Evolutionary conservation across 768 basidiomycete genomes (phyloP).

Genomic region (Collybia mongolica): DNA sequence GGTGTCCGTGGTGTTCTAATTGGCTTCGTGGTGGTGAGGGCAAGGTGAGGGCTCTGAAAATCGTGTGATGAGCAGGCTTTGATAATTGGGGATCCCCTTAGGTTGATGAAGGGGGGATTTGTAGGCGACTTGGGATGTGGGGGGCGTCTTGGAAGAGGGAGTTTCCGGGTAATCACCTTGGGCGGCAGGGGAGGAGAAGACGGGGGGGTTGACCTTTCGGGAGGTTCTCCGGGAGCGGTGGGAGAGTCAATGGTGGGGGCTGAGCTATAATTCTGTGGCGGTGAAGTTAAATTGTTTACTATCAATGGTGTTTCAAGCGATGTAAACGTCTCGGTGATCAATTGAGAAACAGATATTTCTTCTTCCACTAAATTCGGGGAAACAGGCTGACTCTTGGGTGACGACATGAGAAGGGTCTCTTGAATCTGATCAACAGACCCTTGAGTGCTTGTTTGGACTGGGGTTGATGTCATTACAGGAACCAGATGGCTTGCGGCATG

Average conservation of each 20-base stretch:
- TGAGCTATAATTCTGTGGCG: background rate
- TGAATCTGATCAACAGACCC: background rate
- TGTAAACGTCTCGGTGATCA: conserved; percentile 6
- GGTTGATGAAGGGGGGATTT: no score
- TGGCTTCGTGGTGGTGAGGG: background rate
- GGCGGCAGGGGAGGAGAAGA: background rate
- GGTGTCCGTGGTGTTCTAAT: background rate
- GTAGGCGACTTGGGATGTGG: no score
- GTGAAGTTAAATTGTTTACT: background rate
- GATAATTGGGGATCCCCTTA: no score
- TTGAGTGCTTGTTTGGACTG: background rate
- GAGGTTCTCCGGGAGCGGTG: background rate
- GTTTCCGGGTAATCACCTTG: no score
- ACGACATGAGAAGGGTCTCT: background rate
- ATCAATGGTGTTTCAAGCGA: background rate
- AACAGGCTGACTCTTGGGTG: background rate
- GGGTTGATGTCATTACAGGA: background rate
- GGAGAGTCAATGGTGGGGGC: background rate
- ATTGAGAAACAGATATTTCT: conserved; percentile 6
- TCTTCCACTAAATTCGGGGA: conserved; percentile 5
- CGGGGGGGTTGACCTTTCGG: background rate
- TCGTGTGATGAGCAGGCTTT: no score
- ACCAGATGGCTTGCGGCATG: background rate
- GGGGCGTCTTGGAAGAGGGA: no score
- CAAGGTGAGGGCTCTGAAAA: background rate